Evolutionary conservation across 2,329 filamentous ascomycete genomes (phyloP).

Genomic region (Fusarium nematophilum): DNA sequence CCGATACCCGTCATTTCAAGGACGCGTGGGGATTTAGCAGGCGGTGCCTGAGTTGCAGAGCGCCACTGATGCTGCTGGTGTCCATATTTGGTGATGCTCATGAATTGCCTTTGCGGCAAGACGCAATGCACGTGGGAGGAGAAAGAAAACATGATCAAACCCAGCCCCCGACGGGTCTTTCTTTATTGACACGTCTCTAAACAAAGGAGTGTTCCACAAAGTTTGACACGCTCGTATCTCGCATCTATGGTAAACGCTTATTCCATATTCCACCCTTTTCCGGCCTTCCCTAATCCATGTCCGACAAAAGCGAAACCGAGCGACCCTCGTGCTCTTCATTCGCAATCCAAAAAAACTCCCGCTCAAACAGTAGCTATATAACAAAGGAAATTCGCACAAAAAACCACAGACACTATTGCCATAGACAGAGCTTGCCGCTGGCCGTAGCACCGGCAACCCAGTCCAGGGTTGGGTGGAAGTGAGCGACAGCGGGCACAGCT

Average conservation of each 20-base stretch:
- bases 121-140: slow-evolving; percentile 1
- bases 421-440: slow-evolving; percentile 91
- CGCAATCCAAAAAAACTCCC: slow-evolving; percentile 30
- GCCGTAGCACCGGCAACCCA: slow-evolving; percentile 95
- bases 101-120: neutral
- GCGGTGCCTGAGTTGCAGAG: slow-evolving; percentile 5
- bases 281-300: slow-evolving; percentile 7
- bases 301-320: neutral
- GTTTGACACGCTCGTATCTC: neutral
- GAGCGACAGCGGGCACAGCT: slow-evolving; percentile 91
- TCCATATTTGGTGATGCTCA: neutral
- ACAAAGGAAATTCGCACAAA: neutral
- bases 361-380: slow-evolving; percentile 20
- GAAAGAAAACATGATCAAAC: slow-evolving; percentile 20
- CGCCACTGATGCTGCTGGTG: too few relatives aligned
- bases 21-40: slow-evolving; percentile 14
- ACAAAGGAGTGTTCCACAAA: too few relatives aligned
- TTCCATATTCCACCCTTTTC: slow-evolving; percentile 1
- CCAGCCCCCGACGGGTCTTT: slow-evolving; percentile 20
- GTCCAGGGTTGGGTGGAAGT: slow-evolving; percentile 87
- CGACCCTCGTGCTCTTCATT: neutral
- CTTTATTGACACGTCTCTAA: slow-evolving; percentile 4
- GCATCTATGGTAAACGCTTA: slow-evolving; percentile 4
- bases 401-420: slow-evolving; percentile 68
- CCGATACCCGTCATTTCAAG: slow-evolving; percentile 6